Evolutionary conservation across 2,329 filamentous ascomycete species (phyloP).

Genomic region (Paraphoma sp.): DNA sequence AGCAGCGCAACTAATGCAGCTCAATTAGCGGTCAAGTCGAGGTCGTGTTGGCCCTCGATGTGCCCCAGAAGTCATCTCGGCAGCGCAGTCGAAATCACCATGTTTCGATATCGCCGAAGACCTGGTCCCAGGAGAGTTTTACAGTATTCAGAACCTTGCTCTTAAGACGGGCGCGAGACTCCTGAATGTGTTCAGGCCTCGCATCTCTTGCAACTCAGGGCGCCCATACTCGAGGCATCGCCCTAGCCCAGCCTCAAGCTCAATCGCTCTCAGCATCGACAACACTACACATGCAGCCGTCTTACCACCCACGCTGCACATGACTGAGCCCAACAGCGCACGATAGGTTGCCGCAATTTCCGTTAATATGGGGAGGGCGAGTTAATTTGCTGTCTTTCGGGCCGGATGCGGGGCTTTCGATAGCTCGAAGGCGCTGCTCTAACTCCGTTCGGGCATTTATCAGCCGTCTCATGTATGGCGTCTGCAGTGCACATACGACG

Average conservation of each 20-base stretch:
- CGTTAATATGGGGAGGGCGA: constrained; percentile 21
- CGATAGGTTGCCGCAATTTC: constrained; percentile 15
- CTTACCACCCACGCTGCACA: background rate
- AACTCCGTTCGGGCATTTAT: constrained; percentile 30
- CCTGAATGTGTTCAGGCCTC: background rate
- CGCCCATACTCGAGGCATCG: too few species aligned
- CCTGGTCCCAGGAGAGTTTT: background rate
- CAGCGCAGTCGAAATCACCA: background rate
- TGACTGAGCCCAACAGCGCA: background rate
- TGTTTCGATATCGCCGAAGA: background rate
- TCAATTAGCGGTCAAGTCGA: constrained; percentile 20
- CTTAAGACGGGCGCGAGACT: background rate
- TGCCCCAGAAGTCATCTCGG: background rate
- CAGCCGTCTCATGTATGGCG: constrained; percentile 27
- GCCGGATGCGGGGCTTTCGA: constrained; percentile 39
- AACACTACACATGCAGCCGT: background rate
- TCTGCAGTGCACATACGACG: constrained; percentile 29
- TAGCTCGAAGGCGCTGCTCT: constrained; percentile 31
- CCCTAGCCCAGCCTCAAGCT: background rate
- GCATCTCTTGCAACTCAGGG: background rate
- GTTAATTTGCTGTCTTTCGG: constrained; percentile 43
- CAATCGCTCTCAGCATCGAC: background rate
- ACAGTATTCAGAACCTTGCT: background rate
- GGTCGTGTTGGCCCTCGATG: background rate
- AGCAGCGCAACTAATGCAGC: constrained; percentile 12